Percentiles rank a stretch among this genome's conserved stretches.
Evolutionary conservation across 2,329 filamentous ascomycete species (phyloP).

Genomic region (Trichoderma harzianum): DNA sequence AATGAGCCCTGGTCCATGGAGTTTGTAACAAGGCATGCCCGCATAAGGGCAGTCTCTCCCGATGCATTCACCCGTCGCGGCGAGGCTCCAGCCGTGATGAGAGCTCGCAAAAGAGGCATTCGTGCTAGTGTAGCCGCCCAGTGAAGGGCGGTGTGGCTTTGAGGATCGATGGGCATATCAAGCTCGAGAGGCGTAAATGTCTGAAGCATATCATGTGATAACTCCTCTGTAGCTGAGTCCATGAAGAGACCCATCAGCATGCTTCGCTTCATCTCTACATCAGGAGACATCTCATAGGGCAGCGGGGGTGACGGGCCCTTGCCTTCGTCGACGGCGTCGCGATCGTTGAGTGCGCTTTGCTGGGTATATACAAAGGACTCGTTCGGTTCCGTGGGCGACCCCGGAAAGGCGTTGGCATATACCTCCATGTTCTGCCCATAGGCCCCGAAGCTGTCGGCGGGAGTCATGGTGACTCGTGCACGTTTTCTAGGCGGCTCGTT

Average conservation of each 20-base stretch:
- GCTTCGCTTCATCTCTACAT: conserved; percentile 76
- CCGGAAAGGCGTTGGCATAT: conserved; percentile 50
- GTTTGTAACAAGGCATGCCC: conserved; percentile 89
- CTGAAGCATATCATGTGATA: conserved; percentile 69
- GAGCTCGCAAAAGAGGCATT: conserved; percentile 72
- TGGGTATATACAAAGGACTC: conserved; percentile 71
- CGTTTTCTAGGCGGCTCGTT: conserved; percentile 80
- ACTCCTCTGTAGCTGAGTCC: conserved; percentile 67
- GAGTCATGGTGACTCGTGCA: conserved; percentile 55
- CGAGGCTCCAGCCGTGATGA: conserved; percentile 81
- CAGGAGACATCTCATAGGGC: conserved; percentile 56
- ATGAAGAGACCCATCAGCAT: conserved; percentile 80
- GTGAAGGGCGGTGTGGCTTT: conserved; percentile 85
- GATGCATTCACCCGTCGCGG: conserved; percentile 84
- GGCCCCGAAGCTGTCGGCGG: conserved; percentile 56
- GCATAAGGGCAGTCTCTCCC: conserved; percentile 90
- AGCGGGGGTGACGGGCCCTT: conserved; percentile 63
- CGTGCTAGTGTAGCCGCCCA: conserved; percentile 94
- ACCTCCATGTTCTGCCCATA: conserved; percentile 48
- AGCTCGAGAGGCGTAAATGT: conserved; percentile 76
- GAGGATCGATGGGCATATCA: conserved; percentile 87
- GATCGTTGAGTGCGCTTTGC: conserved; percentile 45
- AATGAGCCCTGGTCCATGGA: conserved; percentile 90
- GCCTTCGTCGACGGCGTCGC: conserved; percentile 45
- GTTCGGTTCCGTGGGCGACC: conserved; percentile 76